Evolutionary conservation across 257 asterid species (phyloP).

Genomic region (Nicotiana knightiana): DNA sequence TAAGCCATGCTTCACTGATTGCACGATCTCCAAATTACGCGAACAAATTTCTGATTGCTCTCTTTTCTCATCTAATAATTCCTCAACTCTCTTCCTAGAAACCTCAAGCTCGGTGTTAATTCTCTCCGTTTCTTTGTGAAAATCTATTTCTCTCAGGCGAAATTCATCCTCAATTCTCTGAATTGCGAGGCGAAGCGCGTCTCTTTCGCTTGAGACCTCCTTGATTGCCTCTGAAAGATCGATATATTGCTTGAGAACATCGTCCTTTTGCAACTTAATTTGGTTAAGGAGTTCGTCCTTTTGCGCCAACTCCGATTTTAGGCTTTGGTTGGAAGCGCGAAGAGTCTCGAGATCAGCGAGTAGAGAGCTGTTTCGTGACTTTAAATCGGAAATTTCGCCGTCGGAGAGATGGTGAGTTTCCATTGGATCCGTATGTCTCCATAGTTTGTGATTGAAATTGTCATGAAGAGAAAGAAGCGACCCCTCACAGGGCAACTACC

Average conservation of each 20-base stretch:
- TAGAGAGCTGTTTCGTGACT: neutral
- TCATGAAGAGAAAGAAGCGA: neutral
- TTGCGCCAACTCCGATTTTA: neutral
- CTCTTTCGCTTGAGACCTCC: constrained; percentile 12
- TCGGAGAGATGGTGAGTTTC: neutral
- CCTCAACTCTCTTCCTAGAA: constrained; percentile 10
- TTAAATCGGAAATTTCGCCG: neutral
- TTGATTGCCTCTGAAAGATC: constrained; percentile 1
- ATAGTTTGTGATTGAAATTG: neutral
- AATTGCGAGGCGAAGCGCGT: neutral
- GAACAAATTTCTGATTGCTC: neutral
- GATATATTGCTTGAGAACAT: neutral
- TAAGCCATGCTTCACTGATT: constrained; percentile 9
- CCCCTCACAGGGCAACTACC: neutral
- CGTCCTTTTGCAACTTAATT: constrained; percentile 13
- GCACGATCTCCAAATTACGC: constrained; percentile 7
- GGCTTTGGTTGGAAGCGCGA: constrained; percentile 1
- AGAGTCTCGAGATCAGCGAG: constrained; percentile 5
- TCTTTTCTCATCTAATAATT: constrained; percentile 12
- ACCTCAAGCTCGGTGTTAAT: constrained; percentile 6
- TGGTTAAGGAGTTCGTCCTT: constrained; percentile 1
- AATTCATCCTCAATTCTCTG: neutral
- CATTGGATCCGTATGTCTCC: neutral
- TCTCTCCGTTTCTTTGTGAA: constrained; percentile 6
- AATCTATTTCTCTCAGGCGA: neutral